These are phyloP conservation scores for Actinomortierella wolfii DNA, from an alignment of 371 early-diverging fungal species.

Conservation along the genomic window DNA sequence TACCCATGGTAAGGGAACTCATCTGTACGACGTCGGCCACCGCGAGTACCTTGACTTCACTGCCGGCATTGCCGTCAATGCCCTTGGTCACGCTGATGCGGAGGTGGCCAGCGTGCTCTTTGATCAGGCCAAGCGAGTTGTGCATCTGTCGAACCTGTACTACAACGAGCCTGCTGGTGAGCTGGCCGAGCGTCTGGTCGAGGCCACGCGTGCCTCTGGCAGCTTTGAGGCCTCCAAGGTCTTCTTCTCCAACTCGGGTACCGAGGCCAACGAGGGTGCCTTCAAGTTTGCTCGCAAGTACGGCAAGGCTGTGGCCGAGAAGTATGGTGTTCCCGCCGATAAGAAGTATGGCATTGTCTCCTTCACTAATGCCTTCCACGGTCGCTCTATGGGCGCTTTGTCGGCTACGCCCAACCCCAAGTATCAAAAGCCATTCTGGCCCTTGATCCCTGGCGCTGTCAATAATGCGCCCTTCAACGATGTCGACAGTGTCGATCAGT, in stretches of 20 bases:
- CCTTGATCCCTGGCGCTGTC: constrained; percentile 86
- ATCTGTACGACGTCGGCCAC: constrained; percentile 71
- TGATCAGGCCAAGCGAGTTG: constrained; percentile 80
- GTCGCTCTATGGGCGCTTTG: constrained; percentile 92
- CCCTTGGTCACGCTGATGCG: constrained; percentile 84
- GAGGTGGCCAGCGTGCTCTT: constrained; percentile 66
- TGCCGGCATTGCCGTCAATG: constrained; percentile 91
- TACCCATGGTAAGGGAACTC: constrained; percentile 75
- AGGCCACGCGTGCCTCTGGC: constrained; percentile 55
- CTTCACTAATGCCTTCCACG: constrained; percentile 92
- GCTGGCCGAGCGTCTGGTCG: constrained; percentile 72
- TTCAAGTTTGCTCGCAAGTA: constrained; percentile 94
- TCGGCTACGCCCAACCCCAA: constrained; percentile 90
- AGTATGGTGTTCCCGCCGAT: constrained; percentile 62
- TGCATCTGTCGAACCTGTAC: constrained; percentile 87
- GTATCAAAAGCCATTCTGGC: constrained; percentile 91
- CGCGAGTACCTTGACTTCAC: constrained; percentile 82
- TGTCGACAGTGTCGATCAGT: constrained; percentile 55
- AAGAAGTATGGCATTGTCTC: constrained; percentile 72
- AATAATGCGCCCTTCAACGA: constrained; percentile 75
- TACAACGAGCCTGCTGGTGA: constrained; percentile 77
- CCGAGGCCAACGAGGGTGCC: constrained; percentile 92
- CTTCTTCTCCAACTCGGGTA: constrained; percentile 91
- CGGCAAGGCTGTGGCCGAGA: constrained; percentile 66
- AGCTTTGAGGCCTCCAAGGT: constrained; percentile 62